phyloP scores from a whole-genome alignment of 2,329 filamentous ascomycete genomes.

The Uncinocarpus reesii region DNA sequence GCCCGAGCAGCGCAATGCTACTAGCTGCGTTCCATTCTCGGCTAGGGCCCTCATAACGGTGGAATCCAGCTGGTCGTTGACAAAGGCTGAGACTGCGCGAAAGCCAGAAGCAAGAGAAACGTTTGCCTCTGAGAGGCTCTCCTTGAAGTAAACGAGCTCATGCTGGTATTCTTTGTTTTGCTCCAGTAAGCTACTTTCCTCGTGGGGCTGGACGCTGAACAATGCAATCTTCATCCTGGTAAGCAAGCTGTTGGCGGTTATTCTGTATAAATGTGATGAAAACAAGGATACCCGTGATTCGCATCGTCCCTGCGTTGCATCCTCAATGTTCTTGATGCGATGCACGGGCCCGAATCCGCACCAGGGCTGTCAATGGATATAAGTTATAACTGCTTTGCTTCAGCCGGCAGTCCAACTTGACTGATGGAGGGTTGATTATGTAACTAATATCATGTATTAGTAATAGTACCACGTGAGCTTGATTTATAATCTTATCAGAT shows the following conservation, averaged over 20 bases:
- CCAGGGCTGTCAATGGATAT: too few relatives aligned
- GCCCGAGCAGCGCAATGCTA: constrained; percentile 58
- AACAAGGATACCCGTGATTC: background rate
- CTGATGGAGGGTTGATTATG: too few relatives aligned
- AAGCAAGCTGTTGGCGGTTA: background rate
- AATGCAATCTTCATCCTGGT: constrained; percentile 48
- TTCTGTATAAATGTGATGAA: background rate
- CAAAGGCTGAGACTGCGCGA: constrained; percentile 56
- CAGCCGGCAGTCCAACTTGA: too few relatives aligned
- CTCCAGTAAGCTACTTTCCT: constrained; percentile 45
- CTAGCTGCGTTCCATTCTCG: constrained; percentile 43
- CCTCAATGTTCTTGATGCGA: too few relatives aligned
- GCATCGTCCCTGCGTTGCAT: too few relatives aligned
- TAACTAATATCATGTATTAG: background rate
- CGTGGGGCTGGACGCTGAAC: constrained; percentile 56
- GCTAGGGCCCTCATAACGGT: constrained; percentile 45
- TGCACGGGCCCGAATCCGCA: too few relatives aligned
- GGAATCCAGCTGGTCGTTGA: constrained; percentile 51
- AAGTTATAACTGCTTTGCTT: too few relatives aligned
- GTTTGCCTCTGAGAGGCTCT: constrained; percentile 48
- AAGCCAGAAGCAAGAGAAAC: constrained; percentile 44
- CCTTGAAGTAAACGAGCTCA: constrained; percentile 49
- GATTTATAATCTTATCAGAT: constrained; percentile 11
- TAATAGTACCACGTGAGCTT: background rate
- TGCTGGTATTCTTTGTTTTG: constrained; percentile 33